phyloP scores from a whole-genome alignment of 768 basidiomycete genomes.

The Agaricus sinodeliciosus region DNA sequence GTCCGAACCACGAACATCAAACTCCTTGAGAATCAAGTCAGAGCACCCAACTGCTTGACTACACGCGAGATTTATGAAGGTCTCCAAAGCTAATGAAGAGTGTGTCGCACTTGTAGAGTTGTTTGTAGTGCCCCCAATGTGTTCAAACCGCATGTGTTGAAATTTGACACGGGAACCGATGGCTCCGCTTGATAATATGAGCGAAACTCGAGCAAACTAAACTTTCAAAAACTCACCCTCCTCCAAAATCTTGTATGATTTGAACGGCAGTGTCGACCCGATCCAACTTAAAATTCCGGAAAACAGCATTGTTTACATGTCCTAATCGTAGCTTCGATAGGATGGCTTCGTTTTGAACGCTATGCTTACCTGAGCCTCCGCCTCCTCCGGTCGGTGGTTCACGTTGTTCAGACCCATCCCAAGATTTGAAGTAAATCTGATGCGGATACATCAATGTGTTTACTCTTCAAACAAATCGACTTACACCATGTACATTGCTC shows the following conservation, averaged over 20 bases:
- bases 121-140: conserved; percentile 43
- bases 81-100: too few relatives aligned
- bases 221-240: conserved; percentile 6
- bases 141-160: conserved; percentile 35
- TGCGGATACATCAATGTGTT: neutral
- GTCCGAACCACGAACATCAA: conserved; percentile 30
- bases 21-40: conserved; percentile 33
- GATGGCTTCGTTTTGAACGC: neutral
- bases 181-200: conserved; percentile 32
- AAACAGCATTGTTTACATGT: conserved; percentile 35
- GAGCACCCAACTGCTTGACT: conserved; percentile 41
- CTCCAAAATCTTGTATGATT: conserved; percentile 47
- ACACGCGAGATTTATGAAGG: conserved; percentile 41
- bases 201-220: neutral
- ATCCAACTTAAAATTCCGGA: conserved; percentile 37
- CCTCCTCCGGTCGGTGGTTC: conserved; percentile 51
- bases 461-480: conserved; percentile 3
- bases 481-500: conserved; percentile 47
- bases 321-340: conserved; percentile 23
- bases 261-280: conserved; percentile 39
- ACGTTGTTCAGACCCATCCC: conserved; percentile 42
- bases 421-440: conserved; percentile 52
- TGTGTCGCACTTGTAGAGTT: conserved; percentile 21
- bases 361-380: conserved; percentile 35
- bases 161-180: conserved; percentile 42